These are phyloP conservation scores for Arthroderma sp. DNA, from an alignment of 2,329 filamentous ascomycete genomes.

Conservation along the genomic window DNA sequence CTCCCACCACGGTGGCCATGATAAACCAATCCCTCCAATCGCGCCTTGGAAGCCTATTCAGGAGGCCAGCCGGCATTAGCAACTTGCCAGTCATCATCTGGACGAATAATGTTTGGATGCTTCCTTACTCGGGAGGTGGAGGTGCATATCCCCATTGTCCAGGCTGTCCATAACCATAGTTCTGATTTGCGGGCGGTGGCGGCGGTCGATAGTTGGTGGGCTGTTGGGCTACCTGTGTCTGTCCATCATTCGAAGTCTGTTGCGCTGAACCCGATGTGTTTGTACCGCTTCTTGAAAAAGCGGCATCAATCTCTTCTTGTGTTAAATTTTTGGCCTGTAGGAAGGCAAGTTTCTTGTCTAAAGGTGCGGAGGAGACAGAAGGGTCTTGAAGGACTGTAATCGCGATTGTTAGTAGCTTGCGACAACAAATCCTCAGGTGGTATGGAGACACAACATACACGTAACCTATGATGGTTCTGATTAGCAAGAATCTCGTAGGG, in stretches of 20 bases:
- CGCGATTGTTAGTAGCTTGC: conserved; percentile 2
- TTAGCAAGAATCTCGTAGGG: conserved; percentile 20
- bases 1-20: conserved; percentile 90
- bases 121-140: conserved; percentile 40
- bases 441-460: conserved; percentile 28
- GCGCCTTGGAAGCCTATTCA: conserved; percentile 50
- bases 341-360: conserved; percentile 87
- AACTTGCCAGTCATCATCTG: not conserved
- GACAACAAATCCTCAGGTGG: not conserved
- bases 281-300: conserved; percentile 62
- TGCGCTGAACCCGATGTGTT: conserved; percentile 35
- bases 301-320: conserved; percentile 81
- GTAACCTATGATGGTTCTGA: conserved; percentile 29
- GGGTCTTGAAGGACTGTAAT: conserved; percentile 77
- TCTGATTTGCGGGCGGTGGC: conserved; percentile 28
- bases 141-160: conserved; percentile 40
- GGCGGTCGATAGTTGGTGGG: conserved; percentile 25
- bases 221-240: conserved; percentile 33
- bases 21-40: conserved; percentile 99
- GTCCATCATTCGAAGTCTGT: conserved; percentile 35
- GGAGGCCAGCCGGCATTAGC: not conserved
- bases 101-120: conserved; percentile 5
- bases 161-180: conserved; percentile 40
- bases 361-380: conserved; percentile 73
- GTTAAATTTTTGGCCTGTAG: conserved; percentile 94